Base-by-base conservation (phyloP, 805 yeast genomes). In the Kazachstania martiniae region DNA sequence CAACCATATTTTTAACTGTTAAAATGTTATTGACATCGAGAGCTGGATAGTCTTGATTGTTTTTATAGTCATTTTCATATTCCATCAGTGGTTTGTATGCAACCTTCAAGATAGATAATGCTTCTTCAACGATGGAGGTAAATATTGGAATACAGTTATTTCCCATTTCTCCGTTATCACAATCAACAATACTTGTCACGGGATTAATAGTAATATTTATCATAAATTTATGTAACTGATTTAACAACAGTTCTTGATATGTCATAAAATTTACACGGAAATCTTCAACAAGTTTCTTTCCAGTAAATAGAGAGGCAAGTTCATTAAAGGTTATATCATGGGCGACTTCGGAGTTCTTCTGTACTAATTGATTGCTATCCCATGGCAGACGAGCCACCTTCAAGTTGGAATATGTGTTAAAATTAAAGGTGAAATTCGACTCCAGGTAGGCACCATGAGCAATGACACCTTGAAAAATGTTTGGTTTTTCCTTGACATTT, bases 161-260 rank as follows among this genome's bases (percentile, higher is more conserved):
- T 40, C 71, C 84, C 3, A 89, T 58, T 32, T 79, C 83, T 21
- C 93, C 94, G 48, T 91, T 91, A 24, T 66, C 50, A 49, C 91
- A 80, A 52, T 83, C 80, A 18, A 82, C 58, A 16, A 85, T 60
- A 0, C 95, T 78, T 0, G 95, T 81, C 18, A 80, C 60, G 0
- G 95, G 81, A 48, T 91, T 89, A 42, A 89, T 76, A 47, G 91
- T 81, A 1, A 83, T 68, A 49, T 91, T 91, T 13, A 81, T 76
- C 28, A 80, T 63, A 36, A 89, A 68, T 53, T 89, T 91, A 44
- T 75, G 78, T 42, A 77, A 61, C 56, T 84, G 94, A 2, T 74
- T 69, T 18, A 72, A 43, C 22, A 76, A 53, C 36, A 74, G 53
- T 25, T 68, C 72, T 16, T 65, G 65, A 28, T 66, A 61, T 28